Evolutionary conservation across 768 basidiomycete species (phyloP).

Genomic region (Candolleomyces aberdarensis): DNA sequence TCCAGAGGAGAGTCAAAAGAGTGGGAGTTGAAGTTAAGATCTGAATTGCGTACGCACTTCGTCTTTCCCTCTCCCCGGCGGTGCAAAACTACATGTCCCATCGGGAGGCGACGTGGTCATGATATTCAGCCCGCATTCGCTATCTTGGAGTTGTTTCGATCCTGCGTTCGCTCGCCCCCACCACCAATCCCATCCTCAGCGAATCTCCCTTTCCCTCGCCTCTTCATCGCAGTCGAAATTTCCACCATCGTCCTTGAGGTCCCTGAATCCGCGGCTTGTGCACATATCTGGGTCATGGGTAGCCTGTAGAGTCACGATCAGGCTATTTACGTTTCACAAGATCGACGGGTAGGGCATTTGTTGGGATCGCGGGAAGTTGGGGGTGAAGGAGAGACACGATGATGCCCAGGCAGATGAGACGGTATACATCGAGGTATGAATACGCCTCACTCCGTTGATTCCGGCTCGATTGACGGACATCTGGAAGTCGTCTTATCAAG

Average conservation of each 20-base stretch:
- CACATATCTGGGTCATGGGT: conserved; percentile 14
- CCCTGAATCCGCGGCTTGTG: conserved; percentile 8
- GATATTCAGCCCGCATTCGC: conserved; percentile 12
- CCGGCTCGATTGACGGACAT: too few species aligned
- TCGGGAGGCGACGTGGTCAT: conserved; percentile 13
- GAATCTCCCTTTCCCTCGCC: neutral
- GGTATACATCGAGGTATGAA: conserved; percentile 10
- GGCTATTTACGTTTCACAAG: neutral
- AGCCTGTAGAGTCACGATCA: conserved; percentile 2
- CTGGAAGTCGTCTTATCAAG: conserved; percentile 21
- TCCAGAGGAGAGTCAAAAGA: conserved; percentile 18
- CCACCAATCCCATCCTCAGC: neutral
- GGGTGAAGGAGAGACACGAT: conserved; percentile 18
- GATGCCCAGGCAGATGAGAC: conserved; percentile 19
- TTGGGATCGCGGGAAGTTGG: conserved; percentile 11
- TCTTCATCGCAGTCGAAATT: conserved; percentile 13
- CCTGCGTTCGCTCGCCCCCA: neutral
- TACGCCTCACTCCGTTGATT: too few species aligned
- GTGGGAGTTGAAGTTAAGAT: conserved; percentile 14
- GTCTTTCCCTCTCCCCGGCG: neutral
- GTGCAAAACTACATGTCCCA: neutral
- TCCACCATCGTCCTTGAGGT: conserved; percentile 13
- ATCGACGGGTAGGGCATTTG: conserved; percentile 11
- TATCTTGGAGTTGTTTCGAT: conserved; percentile 12
- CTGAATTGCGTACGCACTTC: conserved; percentile 18